Evolutionary conservation across 1,139 yeast species (phyloP).

Genomic region (Geotrichum armillariae): DNA sequence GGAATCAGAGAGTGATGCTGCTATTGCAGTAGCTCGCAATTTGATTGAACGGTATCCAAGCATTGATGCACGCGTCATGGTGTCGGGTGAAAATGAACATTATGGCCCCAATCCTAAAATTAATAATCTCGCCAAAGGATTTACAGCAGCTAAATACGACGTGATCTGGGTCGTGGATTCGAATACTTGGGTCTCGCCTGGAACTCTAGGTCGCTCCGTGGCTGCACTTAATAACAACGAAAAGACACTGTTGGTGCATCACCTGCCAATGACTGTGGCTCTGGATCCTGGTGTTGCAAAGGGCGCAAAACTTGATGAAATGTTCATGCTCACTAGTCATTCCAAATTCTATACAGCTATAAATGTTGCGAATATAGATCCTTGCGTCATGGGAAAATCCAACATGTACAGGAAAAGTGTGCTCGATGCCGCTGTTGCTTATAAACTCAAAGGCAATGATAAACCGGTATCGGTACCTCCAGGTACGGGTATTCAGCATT

Average conservation of each 20-base stretch:
- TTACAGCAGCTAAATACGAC: conserved; percentile 64
- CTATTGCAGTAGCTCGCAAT: conserved; percentile 55
- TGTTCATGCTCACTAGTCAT: conserved; percentile 82
- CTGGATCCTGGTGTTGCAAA: conserved; percentile 36
- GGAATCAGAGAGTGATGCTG: conserved; percentile 62
- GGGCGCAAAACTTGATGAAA: conserved; percentile 81
- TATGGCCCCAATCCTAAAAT: conserved; percentile 91
- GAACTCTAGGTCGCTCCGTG: conserved; percentile 68
- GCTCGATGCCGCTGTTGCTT: conserved; percentile 60
- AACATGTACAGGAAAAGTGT: conserved; percentile 72
- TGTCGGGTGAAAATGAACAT: conserved; percentile 38
- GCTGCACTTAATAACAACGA: conserved; percentile 40
- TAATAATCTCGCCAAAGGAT: conserved; percentile 81
- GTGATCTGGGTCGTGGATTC: conserved; percentile 87
- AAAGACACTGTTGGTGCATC: conserved; percentile 71
- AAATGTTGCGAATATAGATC: conserved; percentile 75
- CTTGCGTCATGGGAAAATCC: conserved; percentile 93
- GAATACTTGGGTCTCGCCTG: conserved; percentile 76
- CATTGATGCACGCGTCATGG: conserved; percentile 58
- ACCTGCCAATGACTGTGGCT: conserved; percentile 68
- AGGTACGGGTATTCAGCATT: conserved; percentile 61
- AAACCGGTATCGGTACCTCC: conserved; percentile 17
- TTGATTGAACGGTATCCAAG: conserved; percentile 57
- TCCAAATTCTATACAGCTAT: conserved; percentile 80
- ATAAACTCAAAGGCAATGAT: conserved; percentile 2